Conservation (phyloP, 129 eudicot species). For the Centrapalus pauciflorus region DNA sequence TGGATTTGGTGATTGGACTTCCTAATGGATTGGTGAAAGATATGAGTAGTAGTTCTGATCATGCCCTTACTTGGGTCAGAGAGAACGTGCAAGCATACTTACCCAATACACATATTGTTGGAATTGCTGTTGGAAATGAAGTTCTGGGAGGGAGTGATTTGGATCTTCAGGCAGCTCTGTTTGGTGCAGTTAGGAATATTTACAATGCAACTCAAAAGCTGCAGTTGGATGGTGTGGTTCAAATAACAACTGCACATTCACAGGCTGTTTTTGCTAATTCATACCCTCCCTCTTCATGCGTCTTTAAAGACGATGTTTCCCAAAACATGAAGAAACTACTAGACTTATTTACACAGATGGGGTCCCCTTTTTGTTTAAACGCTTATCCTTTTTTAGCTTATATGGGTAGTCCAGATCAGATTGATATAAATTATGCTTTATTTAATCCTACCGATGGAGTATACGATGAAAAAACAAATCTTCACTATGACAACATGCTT, state of each 20-base stretch:
- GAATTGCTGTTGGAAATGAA: constrained; percentile 87
- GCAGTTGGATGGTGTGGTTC: constrained; percentile 41
- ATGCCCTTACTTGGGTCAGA: constrained; percentile 78
- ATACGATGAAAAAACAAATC: constrained; percentile 49
- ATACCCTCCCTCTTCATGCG: constrained; percentile 82
- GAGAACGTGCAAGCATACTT: constrained; percentile 60
- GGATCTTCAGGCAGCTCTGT: constrained; percentile 47
- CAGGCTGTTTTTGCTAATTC: constrained; percentile 69
- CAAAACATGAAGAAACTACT: constrained; percentile 75
- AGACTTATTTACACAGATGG: constrained; percentile 64
- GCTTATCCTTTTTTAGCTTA: constrained; percentile 94
- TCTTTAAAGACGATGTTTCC: constrained; percentile 45
- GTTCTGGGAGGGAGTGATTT: constrained; percentile 55
- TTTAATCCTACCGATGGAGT: constrained; percentile 58
- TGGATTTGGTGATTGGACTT: constrained; percentile 87
- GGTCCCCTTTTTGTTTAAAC: constrained; percentile 89
- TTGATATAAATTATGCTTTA: constrained; percentile 82
- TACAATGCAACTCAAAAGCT: constrained; percentile 72
- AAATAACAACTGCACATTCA: constrained; percentile 81
- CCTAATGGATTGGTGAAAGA: constrained; percentile 65
- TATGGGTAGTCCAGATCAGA: constrained; percentile 56
- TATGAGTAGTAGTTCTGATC: constrained; percentile 60
- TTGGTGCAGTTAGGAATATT: constrained; percentile 64
- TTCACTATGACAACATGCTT: constrained; percentile 90
- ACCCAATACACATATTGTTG: constrained; percentile 72